These are phyloP conservation scores for Hamamelis virginiana DNA, from an alignment of 164 flowering plant species.

Conservation along the genomic window DNA sequence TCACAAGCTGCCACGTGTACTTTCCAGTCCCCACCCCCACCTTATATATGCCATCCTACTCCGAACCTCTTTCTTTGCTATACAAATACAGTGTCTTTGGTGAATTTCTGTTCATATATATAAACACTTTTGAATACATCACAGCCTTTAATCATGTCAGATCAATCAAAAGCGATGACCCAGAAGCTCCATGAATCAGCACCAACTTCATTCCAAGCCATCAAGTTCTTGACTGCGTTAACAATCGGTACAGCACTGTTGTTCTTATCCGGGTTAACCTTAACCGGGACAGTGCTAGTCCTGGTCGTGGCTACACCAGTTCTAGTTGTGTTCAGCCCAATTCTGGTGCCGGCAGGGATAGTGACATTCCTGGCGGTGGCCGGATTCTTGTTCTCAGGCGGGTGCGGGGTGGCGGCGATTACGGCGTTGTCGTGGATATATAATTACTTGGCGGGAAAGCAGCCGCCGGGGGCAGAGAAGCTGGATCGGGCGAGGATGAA, in stretches of 20 bases:
- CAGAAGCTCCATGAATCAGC: slow-evolving; percentile 20
- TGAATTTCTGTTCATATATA: too few relatives aligned
- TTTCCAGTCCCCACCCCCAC: too few relatives aligned
- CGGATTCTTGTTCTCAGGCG: slow-evolving; percentile 55
- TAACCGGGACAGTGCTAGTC: slow-evolving; percentile 43
- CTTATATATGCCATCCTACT: too few relatives aligned
- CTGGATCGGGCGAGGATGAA: slow-evolving; percentile 38
- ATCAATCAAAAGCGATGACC: slow-evolving; percentile 17
- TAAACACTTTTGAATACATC: background rate
- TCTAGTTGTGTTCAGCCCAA: slow-evolving; percentile 52
- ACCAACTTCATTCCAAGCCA: slow-evolving; percentile 26
- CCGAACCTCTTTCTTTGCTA: too few relatives aligned
- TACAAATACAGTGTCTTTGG: too few relatives aligned
- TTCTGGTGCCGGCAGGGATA: slow-evolving; percentile 50
- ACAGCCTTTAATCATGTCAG: slow-evolving; percentile 8
- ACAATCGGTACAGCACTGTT: slow-evolving; percentile 31
- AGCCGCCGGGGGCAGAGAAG: slow-evolving; percentile 46
- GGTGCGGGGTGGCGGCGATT: slow-evolving; percentile 46
- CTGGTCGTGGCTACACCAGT: slow-evolving; percentile 47
- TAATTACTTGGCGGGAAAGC: slow-evolving; percentile 43
- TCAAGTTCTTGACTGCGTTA: slow-evolving; percentile 39
- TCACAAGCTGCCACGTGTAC: too few relatives aligned
- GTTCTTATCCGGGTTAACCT: slow-evolving; percentile 42
- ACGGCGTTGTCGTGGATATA: slow-evolving; percentile 50
- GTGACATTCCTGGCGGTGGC: slow-evolving; percentile 24